phyloP scores from a whole-genome alignment of 768 basidiomycete species.

The Ephemerocybe angulata region DNA sequence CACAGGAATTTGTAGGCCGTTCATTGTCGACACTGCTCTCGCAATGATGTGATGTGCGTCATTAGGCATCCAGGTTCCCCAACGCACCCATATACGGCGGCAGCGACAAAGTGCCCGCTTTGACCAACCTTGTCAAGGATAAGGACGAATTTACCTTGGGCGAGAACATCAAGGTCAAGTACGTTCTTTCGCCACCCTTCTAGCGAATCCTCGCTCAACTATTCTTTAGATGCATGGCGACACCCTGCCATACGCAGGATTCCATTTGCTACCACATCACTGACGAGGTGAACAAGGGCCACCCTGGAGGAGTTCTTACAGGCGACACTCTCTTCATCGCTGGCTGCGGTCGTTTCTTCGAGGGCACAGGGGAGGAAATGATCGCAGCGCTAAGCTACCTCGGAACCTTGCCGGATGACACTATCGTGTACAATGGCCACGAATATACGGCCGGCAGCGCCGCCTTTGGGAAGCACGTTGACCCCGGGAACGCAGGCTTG shows the following conservation, averaged over 20 bases:
- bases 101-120: constrained; percentile 59
- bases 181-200: constrained; percentile 11
- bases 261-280: constrained; percentile 90
- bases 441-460: constrained; percentile 81
- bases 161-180: constrained; percentile 59
- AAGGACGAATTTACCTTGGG: constrained; percentile 77
- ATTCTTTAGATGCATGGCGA: constrained; percentile 65
- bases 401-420: constrained; percentile 70
- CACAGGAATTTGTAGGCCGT: constrained; percentile 49
- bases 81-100: constrained; percentile 75
- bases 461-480: constrained; percentile 66
- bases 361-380: constrained; percentile 81
- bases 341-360: constrained; percentile 94
- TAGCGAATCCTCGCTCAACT: constrained; percentile 6
- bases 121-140: constrained; percentile 76
- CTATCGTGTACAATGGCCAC: constrained; percentile 84
- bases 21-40: neutral
- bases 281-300: constrained; percentile 39
- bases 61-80: no score
- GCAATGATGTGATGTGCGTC: no score
- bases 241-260: constrained; percentile 94
- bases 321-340: constrained; percentile 90
- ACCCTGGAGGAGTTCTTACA: constrained; percentile 82
- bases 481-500: constrained; percentile 57
- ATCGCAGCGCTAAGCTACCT: constrained; percentile 67